A percentile compares a stretch with the other conserved stretches of the same genome.
Conservation (phyloP, 495 filamentous ascomycete species). For the Aspergillus homomorphus region DNA sequence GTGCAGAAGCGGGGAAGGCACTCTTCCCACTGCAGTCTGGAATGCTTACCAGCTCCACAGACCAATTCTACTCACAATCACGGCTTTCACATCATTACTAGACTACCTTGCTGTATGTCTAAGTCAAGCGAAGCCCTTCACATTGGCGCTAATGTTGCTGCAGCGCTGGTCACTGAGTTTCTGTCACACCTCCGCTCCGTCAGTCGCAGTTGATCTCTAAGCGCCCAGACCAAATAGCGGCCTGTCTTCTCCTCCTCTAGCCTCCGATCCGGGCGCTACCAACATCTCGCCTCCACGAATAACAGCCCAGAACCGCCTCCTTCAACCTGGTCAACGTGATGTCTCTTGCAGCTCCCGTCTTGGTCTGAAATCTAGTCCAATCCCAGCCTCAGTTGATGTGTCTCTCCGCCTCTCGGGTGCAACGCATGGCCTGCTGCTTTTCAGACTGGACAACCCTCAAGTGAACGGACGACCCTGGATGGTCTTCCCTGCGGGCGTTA, state of each 20-base stretch:
- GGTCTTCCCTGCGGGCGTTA: slow-evolving; percentile 28
- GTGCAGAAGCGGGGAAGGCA: no score
- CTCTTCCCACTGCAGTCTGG: no score
- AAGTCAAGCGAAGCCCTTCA: no score
- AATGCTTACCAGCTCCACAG: no score
- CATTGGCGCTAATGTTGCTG: not conserved
- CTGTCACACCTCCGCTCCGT: not conserved
- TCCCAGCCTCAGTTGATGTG: not conserved
- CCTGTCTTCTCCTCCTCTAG: not conserved
- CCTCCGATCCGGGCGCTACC: slow-evolving; percentile 23
- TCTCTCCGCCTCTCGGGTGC: slow-evolving; percentile 13
- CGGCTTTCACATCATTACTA: no score
- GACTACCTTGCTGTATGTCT: no score
- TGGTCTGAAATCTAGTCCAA: slow-evolving; percentile 4
- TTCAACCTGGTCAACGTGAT: slow-evolving; percentile 17
- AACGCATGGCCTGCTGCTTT: slow-evolving; percentile 6
- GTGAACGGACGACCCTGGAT: not conserved
- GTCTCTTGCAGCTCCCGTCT: slow-evolving; percentile 20
- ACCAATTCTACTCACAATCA: no score
- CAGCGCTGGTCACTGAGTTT: not conserved
- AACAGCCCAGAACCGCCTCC: not conserved
- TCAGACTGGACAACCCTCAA: not conserved
- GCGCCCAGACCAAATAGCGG: slow-evolving; percentile 7
- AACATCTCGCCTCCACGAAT: slow-evolving; percentile 16
- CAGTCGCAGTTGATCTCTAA: slow-evolving; percentile 10